phyloP scores from a whole-genome alignment of 768 basidiomycete genomes.

The Russula emetica region DNA sequence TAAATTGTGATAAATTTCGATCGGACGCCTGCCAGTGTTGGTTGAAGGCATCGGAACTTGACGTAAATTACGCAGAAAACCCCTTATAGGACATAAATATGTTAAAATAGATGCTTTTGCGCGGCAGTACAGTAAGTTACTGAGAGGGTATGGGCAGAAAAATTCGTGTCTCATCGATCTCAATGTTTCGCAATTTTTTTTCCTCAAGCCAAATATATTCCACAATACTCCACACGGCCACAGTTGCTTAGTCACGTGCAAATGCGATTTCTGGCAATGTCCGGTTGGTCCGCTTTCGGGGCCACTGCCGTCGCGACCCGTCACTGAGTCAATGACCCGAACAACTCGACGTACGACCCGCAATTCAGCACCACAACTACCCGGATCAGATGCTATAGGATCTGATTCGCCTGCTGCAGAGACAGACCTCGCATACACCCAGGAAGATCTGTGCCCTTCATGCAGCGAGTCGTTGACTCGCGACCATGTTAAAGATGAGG shows the following conservation, averaged over 20 bases:
- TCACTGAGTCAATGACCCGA: slow-evolving; percentile 21
- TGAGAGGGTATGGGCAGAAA: too few relatives aligned
- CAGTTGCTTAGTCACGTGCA: slow-evolving; percentile 6
- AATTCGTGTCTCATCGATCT: too few relatives aligned
- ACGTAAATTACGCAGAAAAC: too few relatives aligned
- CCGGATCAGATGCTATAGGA: background rate
- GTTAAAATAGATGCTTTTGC: background rate
- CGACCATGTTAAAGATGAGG: slow-evolving; percentile 31
- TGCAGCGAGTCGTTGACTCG: slow-evolving; percentile 30
- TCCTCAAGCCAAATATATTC: too few relatives aligned
- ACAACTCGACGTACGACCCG: slow-evolving; percentile 18
- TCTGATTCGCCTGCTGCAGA: background rate
- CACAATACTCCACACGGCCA: too few relatives aligned
- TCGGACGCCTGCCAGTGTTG: too few relatives aligned
- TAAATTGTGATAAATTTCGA: too few relatives aligned
- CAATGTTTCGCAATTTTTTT: too few relatives aligned
- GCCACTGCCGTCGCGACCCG: background rate
- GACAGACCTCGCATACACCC: background rate
- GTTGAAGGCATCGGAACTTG: background rate
- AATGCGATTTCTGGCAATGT: background rate
- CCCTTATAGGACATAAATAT: background rate
- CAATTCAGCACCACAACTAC: slow-evolving; percentile 3
- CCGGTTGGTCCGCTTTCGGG: background rate
- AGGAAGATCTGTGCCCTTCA: slow-evolving; percentile 24
- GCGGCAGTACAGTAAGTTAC: too few relatives aligned